phyloP scores from a whole-genome alignment of 1,139 yeast species.

The Ashbya aceris region DNA sequence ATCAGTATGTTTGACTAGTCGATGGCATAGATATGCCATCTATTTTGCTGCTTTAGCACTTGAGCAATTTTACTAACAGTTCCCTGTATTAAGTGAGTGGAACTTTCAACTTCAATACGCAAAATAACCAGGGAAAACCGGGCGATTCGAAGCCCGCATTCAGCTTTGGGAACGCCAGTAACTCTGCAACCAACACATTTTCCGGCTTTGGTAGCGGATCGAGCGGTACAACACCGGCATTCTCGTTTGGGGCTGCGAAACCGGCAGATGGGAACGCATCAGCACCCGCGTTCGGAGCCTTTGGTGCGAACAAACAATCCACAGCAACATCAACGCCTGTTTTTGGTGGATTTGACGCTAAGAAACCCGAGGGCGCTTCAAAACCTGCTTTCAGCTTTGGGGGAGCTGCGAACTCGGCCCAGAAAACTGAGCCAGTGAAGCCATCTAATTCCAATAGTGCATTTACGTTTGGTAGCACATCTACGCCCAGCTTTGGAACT shows the following conservation, averaged over 20 bases:
- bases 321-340: neutral
- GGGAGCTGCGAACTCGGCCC: slow-evolving; percentile 12
- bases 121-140: slow-evolving; percentile 1
- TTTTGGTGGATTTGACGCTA: slow-evolving; percentile 9
- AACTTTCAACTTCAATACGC: slow-evolving; percentile 5
- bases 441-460: no score
- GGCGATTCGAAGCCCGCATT: slow-evolving; percentile 22
- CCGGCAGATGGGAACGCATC: slow-evolving; percentile 6
- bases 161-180: slow-evolving; percentile 17
- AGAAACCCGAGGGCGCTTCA: neutral
- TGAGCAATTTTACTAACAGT: neutral
- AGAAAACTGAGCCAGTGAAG: slow-evolving; percentile 11
- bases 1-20: no score
- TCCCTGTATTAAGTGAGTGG: slow-evolving; percentile 5
- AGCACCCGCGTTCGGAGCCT: slow-evolving; percentile 18
- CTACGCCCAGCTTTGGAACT: neutral
- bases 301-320: slow-evolving; percentile 6
- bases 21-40: no score
- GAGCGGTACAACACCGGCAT: neutral
- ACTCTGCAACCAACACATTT: slow-evolving; percentile 3
- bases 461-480: neutral
- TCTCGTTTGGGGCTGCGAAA: slow-evolving; percentile 1
- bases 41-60: no score
- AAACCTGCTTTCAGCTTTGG: slow-evolving; percentile 20
- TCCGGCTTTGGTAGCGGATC: slow-evolving; percentile 4